Evolutionary conservation across 192 early-diverging fungal genomes (phyloP), one percentile per base, ranked within the genome.

Genomic region (Cetraspora pellucida): DNA sequence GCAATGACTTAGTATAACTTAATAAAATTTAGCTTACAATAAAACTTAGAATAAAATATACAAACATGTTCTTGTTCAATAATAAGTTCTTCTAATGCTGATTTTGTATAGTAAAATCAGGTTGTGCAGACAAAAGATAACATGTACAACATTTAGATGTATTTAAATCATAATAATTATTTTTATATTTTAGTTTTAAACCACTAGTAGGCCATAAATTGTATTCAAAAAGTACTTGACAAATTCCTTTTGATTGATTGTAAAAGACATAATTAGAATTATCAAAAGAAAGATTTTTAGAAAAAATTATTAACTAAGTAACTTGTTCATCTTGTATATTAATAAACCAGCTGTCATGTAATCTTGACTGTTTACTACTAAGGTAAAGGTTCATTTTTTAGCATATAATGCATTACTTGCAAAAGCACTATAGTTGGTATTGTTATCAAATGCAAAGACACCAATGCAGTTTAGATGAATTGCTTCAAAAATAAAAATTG

Each of bases 1-100:
- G 54, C 71, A 19, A 76, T 70, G 61, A 59, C 76, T 61, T 70
- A 81, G 59, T 77, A 81, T 66, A 58, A 68, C 55, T 81, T 60
- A 72, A 77, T 77, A 70, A 65, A 76, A 80, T 80, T 80, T 52
- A 80, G 55, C 54, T 80, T 59, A 72, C 73, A 80, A 70, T 80
- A 43, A 67, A 79, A 79, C 60, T 80, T 80, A 0, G 59, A 75
- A 30, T 69, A 80, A 67, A 77, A 80, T 61, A 52, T 73, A 59
- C 61, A 80, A 49, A 21, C n/a, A 50, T 81, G 54, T 37, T 64
- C 55, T 65, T 37, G 52, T 50, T 71, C 46, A 63, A 72, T 52
- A 31, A 61, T 76, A n/a, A 77, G 65, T 47, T 80, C 63, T 57
- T 57, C 66, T 19, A 77, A 9, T 13, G 21, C 55, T 6, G 54